Base-by-base conservation (phyloP, 305 asterid species). In the Fraxinus xanthoxyloides region DNA sequence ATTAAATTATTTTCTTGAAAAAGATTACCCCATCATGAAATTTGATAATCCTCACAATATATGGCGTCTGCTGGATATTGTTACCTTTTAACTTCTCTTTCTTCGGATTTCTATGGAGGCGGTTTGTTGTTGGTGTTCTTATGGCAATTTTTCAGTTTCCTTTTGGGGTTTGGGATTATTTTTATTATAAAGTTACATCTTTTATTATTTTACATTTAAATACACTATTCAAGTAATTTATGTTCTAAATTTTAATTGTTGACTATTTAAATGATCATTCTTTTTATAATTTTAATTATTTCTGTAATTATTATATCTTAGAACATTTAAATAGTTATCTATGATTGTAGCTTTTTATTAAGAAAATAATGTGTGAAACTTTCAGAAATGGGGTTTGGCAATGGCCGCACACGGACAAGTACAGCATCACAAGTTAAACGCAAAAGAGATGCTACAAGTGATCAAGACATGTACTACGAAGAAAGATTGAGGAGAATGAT, bases 401-500 rank as follows among this genome's bases (percentile, higher is more conserved):
- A 65, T 65, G 35, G 35, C 35, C 1, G 73, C 35, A 65, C 34
- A 13, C 73, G 26, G 73, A 65, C 73, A 65, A 65, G 73, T 9
- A 65, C 73, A 63, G 72, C n/a, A 65, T 26, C 35, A 26, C 73
- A 26, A 65, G 34, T 28, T 65, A 65, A 28, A 26, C 73, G 73
- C 73, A 65, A 65, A 65, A 10, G 73, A 26, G 34, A 28, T 65
- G 35, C 73, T 65, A 7, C 19, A 5, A 65, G 32, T 26, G 73
- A 65, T 26, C 32, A 24, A 65, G 73, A 65, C n/a, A 8, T 13
- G 34, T 2, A 65, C 28, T 65, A 24, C 0, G 73, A 65, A 65
- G 73, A 65, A 65, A 65, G 73, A 65, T 26, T 65, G 73, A 65
- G 73, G n/a, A 65, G 73, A 65, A 28, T 24, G 34, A 65, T 65